Percentiles rank a stretch among this genome's conserved stretches.
Conservation (phyloP, 2,329 filamentous ascomycete species). For the Penicillium sp. region DNA sequence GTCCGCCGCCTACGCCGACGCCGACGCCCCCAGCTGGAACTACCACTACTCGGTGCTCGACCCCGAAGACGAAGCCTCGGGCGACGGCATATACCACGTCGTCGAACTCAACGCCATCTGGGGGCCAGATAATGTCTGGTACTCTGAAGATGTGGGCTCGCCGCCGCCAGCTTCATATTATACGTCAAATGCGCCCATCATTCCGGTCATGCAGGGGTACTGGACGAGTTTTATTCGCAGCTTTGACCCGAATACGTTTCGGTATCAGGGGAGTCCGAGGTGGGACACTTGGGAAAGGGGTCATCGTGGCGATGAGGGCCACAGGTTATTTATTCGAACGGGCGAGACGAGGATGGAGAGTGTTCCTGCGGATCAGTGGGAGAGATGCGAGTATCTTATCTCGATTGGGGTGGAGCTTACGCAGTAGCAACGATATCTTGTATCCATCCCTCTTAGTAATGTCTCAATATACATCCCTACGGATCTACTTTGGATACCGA, state of each 20-base stretch:
- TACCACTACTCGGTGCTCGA: constrained; percentile 74
- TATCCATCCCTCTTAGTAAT: neutral
- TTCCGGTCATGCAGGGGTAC: constrained; percentile 69
- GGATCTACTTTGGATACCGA: neutral
- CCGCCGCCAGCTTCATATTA: constrained; percentile 61
- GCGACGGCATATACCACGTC: constrained; percentile 70
- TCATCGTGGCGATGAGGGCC: constrained; percentile 33
- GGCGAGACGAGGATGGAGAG: constrained; percentile 53
- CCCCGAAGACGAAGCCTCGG: constrained; percentile 54
- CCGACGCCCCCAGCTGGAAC: constrained; percentile 58
- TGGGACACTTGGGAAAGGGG: constrained; percentile 57
- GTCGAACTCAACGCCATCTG: constrained; percentile 71
- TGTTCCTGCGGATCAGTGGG: constrained; percentile 45
- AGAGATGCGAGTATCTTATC: constrained; percentile 55
- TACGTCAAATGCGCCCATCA: constrained; percentile 60
- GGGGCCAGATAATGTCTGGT: constrained; percentile 62
- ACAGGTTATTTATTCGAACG: constrained; percentile 50
- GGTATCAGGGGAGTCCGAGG: constrained; percentile 51
- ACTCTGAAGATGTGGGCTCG: constrained; percentile 53
- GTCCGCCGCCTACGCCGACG: constrained; percentile 47
- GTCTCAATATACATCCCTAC: neutral
- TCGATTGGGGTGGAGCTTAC: constrained; percentile 54
- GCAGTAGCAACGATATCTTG: constrained; percentile 42
- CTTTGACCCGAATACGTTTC: constrained; percentile 67
- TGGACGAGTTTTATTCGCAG: constrained; percentile 75